Base-by-base conservation (phyloP, 2,329 filamentous ascomycete species). In the Ambrosiella cleistominuta region DNA sequence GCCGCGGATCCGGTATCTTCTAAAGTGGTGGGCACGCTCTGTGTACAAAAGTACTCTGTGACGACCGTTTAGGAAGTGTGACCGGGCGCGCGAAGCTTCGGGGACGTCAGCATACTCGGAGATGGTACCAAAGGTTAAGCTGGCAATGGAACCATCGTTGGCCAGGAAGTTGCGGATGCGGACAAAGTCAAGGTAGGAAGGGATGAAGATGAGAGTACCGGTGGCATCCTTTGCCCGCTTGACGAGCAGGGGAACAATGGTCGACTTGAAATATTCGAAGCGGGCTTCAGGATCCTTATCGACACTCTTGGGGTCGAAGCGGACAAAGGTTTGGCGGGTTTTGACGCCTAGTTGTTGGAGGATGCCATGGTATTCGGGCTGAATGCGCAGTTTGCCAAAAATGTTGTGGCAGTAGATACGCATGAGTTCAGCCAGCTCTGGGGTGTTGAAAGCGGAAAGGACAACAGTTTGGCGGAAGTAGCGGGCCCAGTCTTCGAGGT, bases 11-110 rank as follows among this genome's bases (percentile, higher is more conserved):
- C 80, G 79, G 66, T 93, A 89, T n/a, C 93, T 79, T 54, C 88
- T 82, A 75, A 97, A 97, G 70, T 98, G 93, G 70, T 98, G 93
- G n/a, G 90, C 87, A 60, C 93, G 83, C 68, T 95, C 91, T 1
- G 90, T 94, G 71, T 97, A 98, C 13, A 98, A 74, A 44, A 98
- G 71, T 15, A 97, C 78, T 17, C 81, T 81, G 67, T 96, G 86
- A 13, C 89, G 78, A 4, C 90, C 93, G 44, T 75, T 85, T 63
- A 88, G 73, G 70, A 98, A 97, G 67, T 96, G 87, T 11, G 86
- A 90, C 27, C 91, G 78, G 7, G 91, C 88, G 44, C 91, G 82
- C 47, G 88, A 84, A 37, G 89, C 84, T 63, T 95, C 88, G 7
- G 82, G 78, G 7, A 84, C 74, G 51, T 86, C 80, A 0, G 86